A percentile compares a stretch with the other conserved stretches of the same genome.
Evolutionary conservation across 805 yeast genomes (phyloP).

Genomic region (Cyberlindnera subsufficiens): DNA sequence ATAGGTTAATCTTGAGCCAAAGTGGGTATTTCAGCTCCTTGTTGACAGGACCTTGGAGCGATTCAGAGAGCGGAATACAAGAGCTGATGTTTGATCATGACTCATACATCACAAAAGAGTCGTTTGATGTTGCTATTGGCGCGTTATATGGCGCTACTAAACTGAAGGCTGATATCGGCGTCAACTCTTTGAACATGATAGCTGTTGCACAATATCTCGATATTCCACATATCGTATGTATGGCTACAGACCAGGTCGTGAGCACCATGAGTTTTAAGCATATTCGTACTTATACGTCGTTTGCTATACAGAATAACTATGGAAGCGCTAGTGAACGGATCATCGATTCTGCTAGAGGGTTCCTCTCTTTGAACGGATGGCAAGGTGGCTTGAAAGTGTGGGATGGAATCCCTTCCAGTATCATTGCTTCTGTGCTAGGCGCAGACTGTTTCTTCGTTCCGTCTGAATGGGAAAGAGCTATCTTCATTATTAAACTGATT

Average conservation of each 20-base stretch:
- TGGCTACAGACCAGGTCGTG: slow-evolving; percentile 36
- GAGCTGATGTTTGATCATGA: slow-evolving; percentile 35
- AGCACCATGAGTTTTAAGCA: slow-evolving; percentile 29
- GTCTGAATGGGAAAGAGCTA: slow-evolving; percentile 49
- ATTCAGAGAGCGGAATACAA: slow-evolving; percentile 16
- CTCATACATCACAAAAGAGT: slow-evolving; percentile 34
- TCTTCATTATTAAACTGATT: slow-evolving; percentile 38
- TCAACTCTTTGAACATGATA: slow-evolving; percentile 36
- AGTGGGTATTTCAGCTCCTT: slow-evolving; percentile 43
- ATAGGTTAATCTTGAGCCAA: slow-evolving; percentile 37
- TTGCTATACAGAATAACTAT: slow-evolving; percentile 38
- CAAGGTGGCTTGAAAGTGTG: slow-evolving; percentile 38
- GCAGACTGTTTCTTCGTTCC: slow-evolving; percentile 49
- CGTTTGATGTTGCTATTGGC: slow-evolving; percentile 44
- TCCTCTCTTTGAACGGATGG: slow-evolving; percentile 45
- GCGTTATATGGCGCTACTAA: slow-evolving; percentile 34
- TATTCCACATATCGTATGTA: slow-evolving; percentile 37
- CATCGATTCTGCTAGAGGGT: slow-evolving; percentile 40
- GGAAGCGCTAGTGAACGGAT: slow-evolving; percentile 42
- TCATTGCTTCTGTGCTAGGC: slow-evolving; percentile 39
- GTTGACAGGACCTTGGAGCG: slow-evolving; percentile 39
- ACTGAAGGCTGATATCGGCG: slow-evolving; percentile 24
- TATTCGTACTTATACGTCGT: slow-evolving; percentile 30
- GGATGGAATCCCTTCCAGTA: slow-evolving; percentile 39
- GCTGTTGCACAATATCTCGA: slow-evolving; percentile 46